Evolutionary conservation across 768 basidiomycete genomes (phyloP), one percentile per base, ranked within the genome.

Genomic region (Pleurotus ostreatus): DNA sequence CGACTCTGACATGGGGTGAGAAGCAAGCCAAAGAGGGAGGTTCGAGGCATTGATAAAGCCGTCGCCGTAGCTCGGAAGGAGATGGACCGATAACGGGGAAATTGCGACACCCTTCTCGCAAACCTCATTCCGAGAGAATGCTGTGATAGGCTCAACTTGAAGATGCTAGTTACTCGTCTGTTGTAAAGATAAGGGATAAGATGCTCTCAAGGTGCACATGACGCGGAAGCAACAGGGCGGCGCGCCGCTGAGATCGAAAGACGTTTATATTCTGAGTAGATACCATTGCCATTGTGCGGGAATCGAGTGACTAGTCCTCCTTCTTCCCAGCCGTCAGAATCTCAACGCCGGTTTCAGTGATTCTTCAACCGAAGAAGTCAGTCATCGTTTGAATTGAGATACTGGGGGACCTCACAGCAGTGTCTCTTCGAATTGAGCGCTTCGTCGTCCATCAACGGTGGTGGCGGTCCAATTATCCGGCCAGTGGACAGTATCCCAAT

Each of bases 381-480:
- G 46, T 43, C 30, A 47, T 23, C 49, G 44, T 38, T 22, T 46
- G 38, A 43, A 61, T 43, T 15, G 38, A 47, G 2, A 45, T 22
- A 45, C 13, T 47, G 23, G 40, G 16, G n/a, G 52, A 55, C 13
- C 93, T 63, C 65, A 95, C 94, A 99, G 70, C 37, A 99, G 74
- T 1, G 96, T 98, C 65, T 99, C 97, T 69, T 99, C 97, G 66
- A 98, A 99, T 66, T 99, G 97, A 1, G 97, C 97, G 58, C 92
- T 94, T 55, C 81, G 77, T 68, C 89, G 89, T 20, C 94, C 96
- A 70, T 98, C 96, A 11, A 80, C 71, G 4, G 97, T 99, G 18
- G 89, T 92, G 1, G 95, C 93, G 2, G 96, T 98, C 96, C 96
- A 98, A 66, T 93, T 87, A 69, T 96, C 94, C 30, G 88, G 88